Evolutionary conservation across 176 grass and related monocot genomes (phyloP).

Genomic region (Bolboschoenus planiculmis): DNA sequence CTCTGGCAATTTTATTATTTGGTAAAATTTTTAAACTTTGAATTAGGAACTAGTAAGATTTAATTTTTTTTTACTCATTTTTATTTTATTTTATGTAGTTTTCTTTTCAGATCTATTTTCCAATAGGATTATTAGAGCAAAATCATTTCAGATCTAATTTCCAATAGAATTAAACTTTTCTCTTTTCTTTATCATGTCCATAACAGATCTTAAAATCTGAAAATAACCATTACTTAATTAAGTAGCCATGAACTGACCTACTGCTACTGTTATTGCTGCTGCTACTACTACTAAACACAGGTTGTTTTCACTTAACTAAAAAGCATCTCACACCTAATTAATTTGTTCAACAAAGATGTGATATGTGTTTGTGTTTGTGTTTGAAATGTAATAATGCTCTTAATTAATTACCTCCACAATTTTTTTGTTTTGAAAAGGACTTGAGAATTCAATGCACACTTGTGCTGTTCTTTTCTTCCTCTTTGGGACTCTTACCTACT

Average conservation of each 20-base stretch:
- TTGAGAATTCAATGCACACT: conserved; percentile 6
- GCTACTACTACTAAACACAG: not conserved
- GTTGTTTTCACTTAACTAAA: not conserved
- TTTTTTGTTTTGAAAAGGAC: conserved; percentile 14
- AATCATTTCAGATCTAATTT: not conserved
- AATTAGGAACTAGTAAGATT: not conserved
- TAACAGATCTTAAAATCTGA: not conserved
- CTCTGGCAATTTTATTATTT: not conserved
- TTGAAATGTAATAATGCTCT: not conserved
- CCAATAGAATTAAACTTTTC: not conserved
- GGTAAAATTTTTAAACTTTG: not conserved
- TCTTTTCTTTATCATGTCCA: not conserved
- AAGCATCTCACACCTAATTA: not conserved
- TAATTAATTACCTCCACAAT: not conserved
- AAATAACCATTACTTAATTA: not conserved
- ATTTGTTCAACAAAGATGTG: not conserved
- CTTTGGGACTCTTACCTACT: not conserved
- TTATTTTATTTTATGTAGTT: too few relatives aligned
- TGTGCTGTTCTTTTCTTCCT: not conserved
- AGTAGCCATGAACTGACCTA: not conserved
- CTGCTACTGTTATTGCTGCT: too few relatives aligned
- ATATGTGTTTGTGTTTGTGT: not conserved
- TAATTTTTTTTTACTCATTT: not conserved
- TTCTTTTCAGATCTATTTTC: not conserved
- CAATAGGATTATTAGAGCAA: too few relatives aligned